Base-by-base conservation (phyloP, 1,139 yeast genomes). In the Yamadazyma trypodendri region DNA sequence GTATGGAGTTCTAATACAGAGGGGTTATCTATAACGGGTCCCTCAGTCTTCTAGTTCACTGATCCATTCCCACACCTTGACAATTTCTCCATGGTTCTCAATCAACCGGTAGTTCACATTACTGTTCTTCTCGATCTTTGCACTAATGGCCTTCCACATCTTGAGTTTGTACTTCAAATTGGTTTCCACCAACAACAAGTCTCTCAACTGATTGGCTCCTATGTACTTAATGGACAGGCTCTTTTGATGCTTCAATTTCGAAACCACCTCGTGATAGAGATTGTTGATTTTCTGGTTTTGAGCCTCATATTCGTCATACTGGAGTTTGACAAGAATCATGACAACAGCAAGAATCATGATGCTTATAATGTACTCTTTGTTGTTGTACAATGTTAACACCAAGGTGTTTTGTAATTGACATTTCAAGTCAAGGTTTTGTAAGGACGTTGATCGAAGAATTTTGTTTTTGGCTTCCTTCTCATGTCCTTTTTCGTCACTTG, bases 61-160 rank as follows among this genome's bases (percentile, higher is more conserved):
- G 22, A 82, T 71, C 96, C 96, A 89, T 54, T 87, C 88, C 95
- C 96, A 88, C 23, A 87, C 88, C 52, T 81, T 79, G 79, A 84
- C 79, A 43, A 88, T 84, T 49, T 88, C 96, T 4, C 97, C 97
- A 50, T 83, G 86, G 30, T 81, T 69, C 54, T 89, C 96, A 44
- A 78, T 61, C 43, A 81, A 75, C 35, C 78, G 70, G 32, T 70
- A 65, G 31, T 78, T 69, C 21, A 88, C 76, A 49, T 82, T 82
- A 24, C 82, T 63, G 51, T 87, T 84, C 37, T 64, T 61, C 51
- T 89, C 96, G 9, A 92, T 75, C 34, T 65, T 69, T 28, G 61
- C 60, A 35, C 73, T 69, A 2, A 89, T 83, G n/a, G 60, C 53
- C 31, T 65, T 66, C 97, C 97, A 89, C 18, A 84, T 52, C 30